These are phyloP conservation scores for Litchi chinensis DNA, from an alignment of 345 rosid genomes.

Conservation along the genomic window DNA sequence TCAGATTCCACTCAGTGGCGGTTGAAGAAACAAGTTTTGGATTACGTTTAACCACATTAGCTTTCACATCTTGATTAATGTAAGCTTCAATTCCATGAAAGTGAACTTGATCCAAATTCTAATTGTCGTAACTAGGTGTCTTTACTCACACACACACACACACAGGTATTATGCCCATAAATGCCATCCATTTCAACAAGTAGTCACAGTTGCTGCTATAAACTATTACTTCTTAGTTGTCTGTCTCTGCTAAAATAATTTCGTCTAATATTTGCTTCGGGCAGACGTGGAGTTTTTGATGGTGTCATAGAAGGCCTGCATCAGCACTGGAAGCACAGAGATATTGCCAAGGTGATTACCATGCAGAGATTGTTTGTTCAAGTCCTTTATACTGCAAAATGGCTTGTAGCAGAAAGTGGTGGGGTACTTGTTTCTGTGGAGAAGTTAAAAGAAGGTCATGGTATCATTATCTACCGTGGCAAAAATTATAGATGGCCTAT, in stretches of 20 bases:
- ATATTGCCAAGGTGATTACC: constrained; percentile 75
- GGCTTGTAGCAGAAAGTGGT: constrained; percentile 78
- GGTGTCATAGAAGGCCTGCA: constrained; percentile 87
- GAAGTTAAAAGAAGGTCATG: constrained; percentile 70
- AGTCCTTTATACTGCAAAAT: constrained; percentile 62
- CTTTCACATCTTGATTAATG: too few relatives aligned
- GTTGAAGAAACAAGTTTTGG: too few relatives aligned
- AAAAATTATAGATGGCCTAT: constrained; percentile 72
- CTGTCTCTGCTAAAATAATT: constrained; percentile 6
- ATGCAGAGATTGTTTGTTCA: constrained; percentile 63
- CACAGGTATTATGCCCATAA: background rate
- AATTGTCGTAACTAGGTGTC: too few relatives aligned
- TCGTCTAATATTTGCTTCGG: constrained; percentile 38
- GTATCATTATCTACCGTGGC: constrained; percentile 81
- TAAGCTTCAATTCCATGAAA: too few relatives aligned
- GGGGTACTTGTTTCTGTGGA: constrained; percentile 77
- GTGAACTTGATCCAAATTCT: too few relatives aligned
- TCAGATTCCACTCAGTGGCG: too few relatives aligned
- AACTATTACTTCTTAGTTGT: background rate
- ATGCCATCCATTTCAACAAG: background rate
- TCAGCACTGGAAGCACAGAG: constrained; percentile 94
- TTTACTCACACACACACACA: too few relatives aligned
- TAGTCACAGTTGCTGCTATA: background rate
- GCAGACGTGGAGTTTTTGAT: constrained; percentile 82
- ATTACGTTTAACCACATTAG: too few relatives aligned